A percentile compares a stretch with the other conserved stretches of the same genome.
Evolutionary conservation across 2,329 filamentous ascomycete species (phyloP).

Genomic region (Colletotrichum costaricense): DNA sequence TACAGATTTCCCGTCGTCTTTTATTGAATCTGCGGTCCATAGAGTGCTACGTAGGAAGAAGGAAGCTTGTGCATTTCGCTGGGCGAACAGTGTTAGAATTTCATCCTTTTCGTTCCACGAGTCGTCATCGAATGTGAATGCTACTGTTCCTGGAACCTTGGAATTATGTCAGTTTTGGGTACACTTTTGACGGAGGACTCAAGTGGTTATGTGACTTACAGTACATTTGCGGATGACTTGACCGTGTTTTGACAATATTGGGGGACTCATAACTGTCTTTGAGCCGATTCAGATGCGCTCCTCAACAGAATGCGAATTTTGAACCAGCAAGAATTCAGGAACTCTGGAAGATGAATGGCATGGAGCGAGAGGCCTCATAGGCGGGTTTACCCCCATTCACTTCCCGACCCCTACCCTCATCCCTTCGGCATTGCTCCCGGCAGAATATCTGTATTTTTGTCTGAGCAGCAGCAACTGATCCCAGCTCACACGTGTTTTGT

Average conservation of each 20-base stretch:
- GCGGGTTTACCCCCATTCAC: not conserved
- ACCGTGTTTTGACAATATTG: not conserved
- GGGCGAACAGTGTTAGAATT: not conserved
- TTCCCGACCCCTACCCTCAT: not conserved
- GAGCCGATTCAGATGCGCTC: not conserved
- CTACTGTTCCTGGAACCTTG: slow-evolving; percentile 5
- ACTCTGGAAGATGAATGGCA: not conserved
- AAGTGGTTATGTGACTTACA: not conserved
- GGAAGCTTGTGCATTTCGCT: not conserved
- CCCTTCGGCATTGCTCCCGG: not conserved
- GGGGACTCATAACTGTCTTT: not conserved
- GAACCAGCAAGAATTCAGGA: not conserved
- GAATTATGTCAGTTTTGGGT: not conserved
- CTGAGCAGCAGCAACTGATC: not conserved
- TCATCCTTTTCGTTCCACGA: not conserved
- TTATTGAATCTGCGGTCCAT: not conserved
- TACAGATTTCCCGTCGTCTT: not conserved
- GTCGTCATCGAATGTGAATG: slow-evolving; percentile 12
- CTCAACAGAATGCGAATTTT: not conserved
- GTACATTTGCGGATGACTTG: slow-evolving; percentile 9
- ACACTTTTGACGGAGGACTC: not conserved
- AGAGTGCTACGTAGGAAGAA: not conserved
- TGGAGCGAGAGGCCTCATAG: not conserved
- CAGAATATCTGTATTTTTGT: not conserved
- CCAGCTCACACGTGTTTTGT: not conserved